Base-by-base conservation (phyloP, 2,329 filamentous ascomycete species). In the Alternaria sp. region DNA sequence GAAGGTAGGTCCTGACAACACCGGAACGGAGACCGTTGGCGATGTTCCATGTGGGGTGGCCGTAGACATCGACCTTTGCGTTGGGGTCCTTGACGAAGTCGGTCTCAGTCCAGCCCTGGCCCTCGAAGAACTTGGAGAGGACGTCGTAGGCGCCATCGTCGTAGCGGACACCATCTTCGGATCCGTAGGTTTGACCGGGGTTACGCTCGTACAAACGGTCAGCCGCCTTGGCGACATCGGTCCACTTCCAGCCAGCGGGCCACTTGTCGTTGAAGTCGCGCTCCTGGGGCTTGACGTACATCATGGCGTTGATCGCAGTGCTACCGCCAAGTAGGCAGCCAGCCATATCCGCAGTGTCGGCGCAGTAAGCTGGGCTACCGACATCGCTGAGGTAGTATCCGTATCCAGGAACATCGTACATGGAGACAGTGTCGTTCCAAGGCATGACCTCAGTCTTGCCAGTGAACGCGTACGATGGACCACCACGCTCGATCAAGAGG, bases 181-280 rank as follows among this genome's bases (percentile, higher is more conserved):
- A 92, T 0, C 91, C 89, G 53, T 83, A 80, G 32, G 85, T 87
- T 0, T 89, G 91, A 45, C 90, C 90, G 0, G 90, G 90, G 64
- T 92, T 92, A n/a, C 89, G 85, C 30, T 83, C 80, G 73, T 91
- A 93, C n/a, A 91, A 86, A 44, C 87, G 85, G n/a, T 85, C 79
- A 9, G 89, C 87, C 6, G 90, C 86, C 25, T 81, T 74, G 53
- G 81, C 78, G 73, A 93, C 85, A 70, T 93, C 89, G 12, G 80
- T 74, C 47, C 86, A 85, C 76, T 90, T 89, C 91, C 91, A 93
- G 49, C 90, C 90, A 3, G 80, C 67, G 2, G 91, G 91, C 82
- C 91, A 93, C 75, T 91, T 90, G 73, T 88, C 85, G 73, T 93
- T 88, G 81, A 90, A 93, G 75, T 93, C 91, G 7, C 68, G 63